Conservation (phyloP, 2,329 filamentous ascomycete species). For the Blastomyces emzantsi region DNA sequence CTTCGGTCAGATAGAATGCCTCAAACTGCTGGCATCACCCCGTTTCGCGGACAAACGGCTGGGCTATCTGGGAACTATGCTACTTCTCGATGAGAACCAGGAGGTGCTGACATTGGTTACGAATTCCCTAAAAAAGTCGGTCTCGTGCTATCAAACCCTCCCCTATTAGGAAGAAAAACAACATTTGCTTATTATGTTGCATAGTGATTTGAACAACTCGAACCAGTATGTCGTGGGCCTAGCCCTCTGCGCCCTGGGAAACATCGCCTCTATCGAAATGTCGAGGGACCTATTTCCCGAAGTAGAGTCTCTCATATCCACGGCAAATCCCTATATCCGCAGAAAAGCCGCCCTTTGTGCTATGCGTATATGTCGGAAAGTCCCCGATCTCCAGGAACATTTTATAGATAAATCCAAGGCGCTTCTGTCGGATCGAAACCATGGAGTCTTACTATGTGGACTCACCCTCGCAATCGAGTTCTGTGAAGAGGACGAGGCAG, state of each 20-base stretch:
- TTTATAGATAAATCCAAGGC: constrained; percentile 90
- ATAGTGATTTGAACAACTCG: constrained; percentile 85
- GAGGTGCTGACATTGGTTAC: constrained; percentile 95
- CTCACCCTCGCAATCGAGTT: constrained; percentile 84
- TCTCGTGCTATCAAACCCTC: constrained; percentile 6
- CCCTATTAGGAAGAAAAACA: background rate
- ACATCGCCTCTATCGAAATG: constrained; percentile 98
- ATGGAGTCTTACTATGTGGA: constrained; percentile 88
- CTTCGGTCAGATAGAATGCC: constrained; percentile 98
- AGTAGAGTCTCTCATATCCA: constrained; percentile 84
- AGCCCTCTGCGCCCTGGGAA: constrained; percentile 89
- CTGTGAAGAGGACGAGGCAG: constrained; percentile 89
- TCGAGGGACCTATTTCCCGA: constrained; percentile 93
- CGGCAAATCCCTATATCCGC: constrained; percentile 95
- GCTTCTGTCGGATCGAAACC: constrained; percentile 84
- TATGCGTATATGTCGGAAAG: constrained; percentile 97
- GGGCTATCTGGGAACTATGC: constrained; percentile 91
- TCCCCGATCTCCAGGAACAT: constrained; percentile 93
- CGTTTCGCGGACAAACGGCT: constrained; percentile 96
- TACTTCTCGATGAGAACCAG: constrained; percentile 95
- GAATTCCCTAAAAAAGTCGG: constrained; percentile 93
- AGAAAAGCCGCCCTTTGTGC: constrained; percentile 97
- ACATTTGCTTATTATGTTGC: background rate
- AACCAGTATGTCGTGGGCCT: constrained; percentile 98
- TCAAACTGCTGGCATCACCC: constrained; percentile 92